Conservation (phyloP, 2,329 filamentous ascomycete genomes). For the Fusarium sp. region DNA sequence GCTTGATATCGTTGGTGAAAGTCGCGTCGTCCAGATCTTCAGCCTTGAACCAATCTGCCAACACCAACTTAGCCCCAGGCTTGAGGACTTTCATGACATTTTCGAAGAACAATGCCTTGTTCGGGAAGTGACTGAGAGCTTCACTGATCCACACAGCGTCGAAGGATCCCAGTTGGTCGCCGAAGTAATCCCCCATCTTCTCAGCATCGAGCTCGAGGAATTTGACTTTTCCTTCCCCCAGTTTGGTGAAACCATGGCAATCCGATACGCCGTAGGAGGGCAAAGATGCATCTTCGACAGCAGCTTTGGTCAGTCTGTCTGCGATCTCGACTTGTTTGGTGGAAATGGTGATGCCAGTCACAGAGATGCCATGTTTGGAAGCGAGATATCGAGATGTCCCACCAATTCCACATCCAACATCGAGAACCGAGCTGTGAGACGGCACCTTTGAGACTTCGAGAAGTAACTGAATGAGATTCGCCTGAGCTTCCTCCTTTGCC, state of each 20-base stretch:
- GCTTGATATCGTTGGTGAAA: constrained; percentile 66
- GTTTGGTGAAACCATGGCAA: constrained; percentile 52
- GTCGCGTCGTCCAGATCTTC: constrained; percentile 60
- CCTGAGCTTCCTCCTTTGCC: constrained; percentile 69
- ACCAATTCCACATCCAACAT: constrained; percentile 72
- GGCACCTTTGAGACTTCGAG: constrained; percentile 56
- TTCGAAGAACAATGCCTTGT: constrained; percentile 70
- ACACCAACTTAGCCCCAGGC: constrained; percentile 64
- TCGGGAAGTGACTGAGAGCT: constrained; percentile 70
- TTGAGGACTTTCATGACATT: constrained; percentile 65
- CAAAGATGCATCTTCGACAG: constrained; percentile 43
- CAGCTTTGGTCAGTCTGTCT: constrained; percentile 59
- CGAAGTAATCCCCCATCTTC: constrained; percentile 68
- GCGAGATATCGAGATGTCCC: constrained; percentile 71
- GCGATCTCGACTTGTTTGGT: constrained; percentile 71
- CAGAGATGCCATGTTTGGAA: constrained; percentile 62
- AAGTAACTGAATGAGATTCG: constrained; percentile 68
- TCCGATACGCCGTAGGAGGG: constrained; percentile 24
- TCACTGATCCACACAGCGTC: constrained; percentile 74
- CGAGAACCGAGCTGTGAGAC: constrained; percentile 57
- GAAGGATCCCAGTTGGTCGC: constrained; percentile 56
- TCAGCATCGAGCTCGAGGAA: constrained; percentile 73
- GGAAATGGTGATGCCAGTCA: constrained; percentile 73
- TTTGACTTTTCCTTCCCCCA: constrained; percentile 62
- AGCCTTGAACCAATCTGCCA: constrained; percentile 73